Conservation (phyloP, 192 early-diverging fungal genomes). For the Coemansia sp. region DNA sequence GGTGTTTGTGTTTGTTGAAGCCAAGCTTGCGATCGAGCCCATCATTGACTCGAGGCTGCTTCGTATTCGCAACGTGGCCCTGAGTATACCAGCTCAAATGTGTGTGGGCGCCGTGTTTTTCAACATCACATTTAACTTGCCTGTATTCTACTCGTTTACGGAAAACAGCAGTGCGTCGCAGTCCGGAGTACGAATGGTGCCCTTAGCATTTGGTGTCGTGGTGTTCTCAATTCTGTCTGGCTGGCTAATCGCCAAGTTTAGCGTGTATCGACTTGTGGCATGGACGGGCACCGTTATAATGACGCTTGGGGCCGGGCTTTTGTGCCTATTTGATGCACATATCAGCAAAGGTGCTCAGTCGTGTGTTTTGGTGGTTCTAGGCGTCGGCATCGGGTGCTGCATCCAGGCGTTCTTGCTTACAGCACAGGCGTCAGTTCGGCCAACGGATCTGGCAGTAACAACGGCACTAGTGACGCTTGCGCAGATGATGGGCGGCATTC, state of each 20-base stretch:
- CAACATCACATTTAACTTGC: conserved; percentile 55
- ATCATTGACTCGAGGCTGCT: conserved; percentile 72
- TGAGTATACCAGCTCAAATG: conserved; percentile 46
- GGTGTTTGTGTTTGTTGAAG: conserved; percentile 70
- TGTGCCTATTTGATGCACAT: conserved; percentile 42
- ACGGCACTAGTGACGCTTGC: conserved; percentile 54
- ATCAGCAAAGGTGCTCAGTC: conserved; percentile 43
- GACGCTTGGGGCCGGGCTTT: conserved; percentile 47
- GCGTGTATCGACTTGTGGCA: conserved; percentile 37
- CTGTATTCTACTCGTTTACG: conserved; percentile 53
- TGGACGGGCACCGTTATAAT: conserved; percentile 41
- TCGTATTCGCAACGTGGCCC: conserved; percentile 62
- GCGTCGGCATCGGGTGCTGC: conserved; percentile 52
- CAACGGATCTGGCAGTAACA: conserved; percentile 41
- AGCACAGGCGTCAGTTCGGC: conserved; percentile 42
- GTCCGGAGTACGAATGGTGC: conserved; percentile 50
- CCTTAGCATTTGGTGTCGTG: conserved; percentile 44
- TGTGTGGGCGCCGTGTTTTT: conserved; percentile 54
- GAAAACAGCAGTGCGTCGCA: conserved; percentile 51
- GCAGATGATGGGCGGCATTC: conserved; percentile 54
- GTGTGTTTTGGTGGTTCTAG: conserved; percentile 41
- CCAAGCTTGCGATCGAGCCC: conserved; percentile 73
- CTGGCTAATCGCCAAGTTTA: conserved; percentile 50
- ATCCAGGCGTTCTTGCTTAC: conserved; percentile 53
- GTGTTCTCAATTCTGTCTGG: conserved; percentile 43